Conservation (phyloP, 2,329 filamentous ascomycete genomes). For the Botrytis fragariae region DNA sequence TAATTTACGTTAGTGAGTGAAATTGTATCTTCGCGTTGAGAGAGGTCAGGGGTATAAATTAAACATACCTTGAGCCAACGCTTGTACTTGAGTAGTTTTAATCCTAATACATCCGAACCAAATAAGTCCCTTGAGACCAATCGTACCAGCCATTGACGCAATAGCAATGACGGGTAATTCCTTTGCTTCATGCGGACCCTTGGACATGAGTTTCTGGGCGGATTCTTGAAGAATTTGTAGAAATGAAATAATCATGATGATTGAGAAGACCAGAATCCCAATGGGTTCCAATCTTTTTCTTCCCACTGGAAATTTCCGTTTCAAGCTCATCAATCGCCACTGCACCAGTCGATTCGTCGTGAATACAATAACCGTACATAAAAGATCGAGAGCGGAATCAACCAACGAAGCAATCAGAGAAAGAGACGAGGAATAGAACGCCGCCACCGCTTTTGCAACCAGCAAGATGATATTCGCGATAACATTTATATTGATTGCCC, state of each 20-base stretch:
- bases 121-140: conserved; percentile 57
- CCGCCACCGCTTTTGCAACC: conserved; percentile 52
- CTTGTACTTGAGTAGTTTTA: conserved; percentile 60
- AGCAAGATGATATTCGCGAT: conserved; percentile 55
- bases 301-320: conserved; percentile 55
- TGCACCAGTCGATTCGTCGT: conserved; percentile 54
- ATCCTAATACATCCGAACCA: conserved; percentile 55
- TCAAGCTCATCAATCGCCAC: conserved; percentile 52
- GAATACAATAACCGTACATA: conserved; percentile 59
- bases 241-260: conserved; percentile 62
- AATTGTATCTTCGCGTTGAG: neutral
- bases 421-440: conserved; percentile 53
- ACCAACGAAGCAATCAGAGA: conserved; percentile 58
- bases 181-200: conserved; percentile 43
- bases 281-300: conserved; percentile 54
- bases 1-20: neutral
- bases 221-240: conserved; percentile 58
- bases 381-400: conserved; percentile 57
- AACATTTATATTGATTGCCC: conserved; percentile 60
- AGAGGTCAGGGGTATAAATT: rapidly evolving
- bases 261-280: conserved; percentile 58
- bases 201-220: conserved; percentile 51
- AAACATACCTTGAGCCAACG: conserved; percentile 48
- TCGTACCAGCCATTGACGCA: conserved; percentile 52
- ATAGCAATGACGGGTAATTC: conserved; percentile 51